phyloP scores from a whole-genome alignment of 2,329 filamentous ascomycete species.

The Parafenestella ontariensis region DNA sequence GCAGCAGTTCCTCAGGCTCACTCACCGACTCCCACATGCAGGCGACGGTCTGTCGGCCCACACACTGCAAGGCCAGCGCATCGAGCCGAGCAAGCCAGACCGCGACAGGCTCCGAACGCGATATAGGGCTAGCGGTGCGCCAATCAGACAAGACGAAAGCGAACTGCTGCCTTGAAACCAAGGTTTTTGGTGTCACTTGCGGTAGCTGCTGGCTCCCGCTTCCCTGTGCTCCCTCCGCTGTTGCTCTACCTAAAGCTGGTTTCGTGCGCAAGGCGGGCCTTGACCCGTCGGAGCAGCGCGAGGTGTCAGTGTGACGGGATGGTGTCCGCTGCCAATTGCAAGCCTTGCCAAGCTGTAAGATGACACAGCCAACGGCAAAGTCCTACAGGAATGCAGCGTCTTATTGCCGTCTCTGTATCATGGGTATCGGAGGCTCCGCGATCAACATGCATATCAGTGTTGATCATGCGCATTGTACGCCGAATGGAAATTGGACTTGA shows the following conservation, averaged over 20 bases:
- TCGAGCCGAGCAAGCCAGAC: constrained; percentile 35
- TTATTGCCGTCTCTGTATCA: constrained; percentile 4
- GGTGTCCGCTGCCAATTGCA: neutral
- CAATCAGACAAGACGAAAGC: constrained; percentile 24
- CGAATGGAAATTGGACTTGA: too few species aligned
- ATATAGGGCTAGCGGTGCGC: constrained; percentile 27
- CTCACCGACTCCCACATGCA: constrained; percentile 43
- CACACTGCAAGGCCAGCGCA: constrained; percentile 45
- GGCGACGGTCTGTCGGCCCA: constrained; percentile 30
- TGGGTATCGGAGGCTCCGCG: constrained; percentile 7
- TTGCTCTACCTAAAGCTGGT: neutral
- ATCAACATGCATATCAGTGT: constrained; percentile 1
- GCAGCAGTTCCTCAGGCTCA: constrained; percentile 22
- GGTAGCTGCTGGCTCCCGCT: neutral
- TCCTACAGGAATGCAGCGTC: constrained; percentile 9
- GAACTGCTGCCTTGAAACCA: constrained; percentile 33
- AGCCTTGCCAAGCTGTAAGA: neutral
- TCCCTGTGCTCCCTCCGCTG: constrained; percentile 6
- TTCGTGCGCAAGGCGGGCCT: neutral
- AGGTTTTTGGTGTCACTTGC: constrained; percentile 27
- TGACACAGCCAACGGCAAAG: constrained; percentile 1
- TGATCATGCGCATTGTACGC: constrained; percentile 16
- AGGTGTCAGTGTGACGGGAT: neutral
- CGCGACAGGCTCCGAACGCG: constrained; percentile 23
- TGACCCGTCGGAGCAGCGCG: neutral